phyloP scores from a whole-genome alignment of 2,329 filamentous ascomycete species.

The Fusarium dlaminii region DNA sequence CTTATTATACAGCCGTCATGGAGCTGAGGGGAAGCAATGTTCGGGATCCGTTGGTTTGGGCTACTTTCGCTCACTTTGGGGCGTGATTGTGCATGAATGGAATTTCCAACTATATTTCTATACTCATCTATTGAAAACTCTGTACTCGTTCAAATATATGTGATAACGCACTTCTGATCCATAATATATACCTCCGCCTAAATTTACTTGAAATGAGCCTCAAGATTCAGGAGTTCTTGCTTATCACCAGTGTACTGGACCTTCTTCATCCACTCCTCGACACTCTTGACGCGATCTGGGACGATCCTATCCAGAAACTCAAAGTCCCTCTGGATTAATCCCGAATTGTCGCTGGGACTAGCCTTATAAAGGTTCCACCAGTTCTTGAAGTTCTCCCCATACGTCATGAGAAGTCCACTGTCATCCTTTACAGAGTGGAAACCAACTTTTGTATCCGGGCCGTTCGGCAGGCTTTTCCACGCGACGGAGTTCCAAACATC shows the following conservation, averaged over 20 bases:
- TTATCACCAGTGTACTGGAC: background rate
- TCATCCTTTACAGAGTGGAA: background rate
- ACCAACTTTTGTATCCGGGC: background rate
- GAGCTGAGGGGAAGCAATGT: fast-evolving
- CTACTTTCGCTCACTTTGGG: background rate
- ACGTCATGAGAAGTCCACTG: background rate
- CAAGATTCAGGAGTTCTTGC: background rate
- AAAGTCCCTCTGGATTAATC: background rate
- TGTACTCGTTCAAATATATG: no score
- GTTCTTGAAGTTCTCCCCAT: background rate
- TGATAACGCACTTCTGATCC: fast-evolving
- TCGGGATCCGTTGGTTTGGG: background rate
- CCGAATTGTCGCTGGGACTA: background rate
- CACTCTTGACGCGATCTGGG: background rate
- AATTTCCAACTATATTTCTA: no score
- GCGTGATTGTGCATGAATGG: no score
- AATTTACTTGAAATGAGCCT: background rate
- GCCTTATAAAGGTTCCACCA: background rate
- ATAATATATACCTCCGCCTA: background rate
- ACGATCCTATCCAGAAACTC: background rate
- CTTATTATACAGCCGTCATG: background rate
- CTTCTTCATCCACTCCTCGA: background rate
- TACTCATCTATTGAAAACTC: no score
- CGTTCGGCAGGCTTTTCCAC: background rate
- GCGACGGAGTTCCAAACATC: background rate